These are phyloP conservation scores for Zizania latifolia DNA, from an alignment of 176 grass and related monocot species.

Conservation along the genomic window DNA sequence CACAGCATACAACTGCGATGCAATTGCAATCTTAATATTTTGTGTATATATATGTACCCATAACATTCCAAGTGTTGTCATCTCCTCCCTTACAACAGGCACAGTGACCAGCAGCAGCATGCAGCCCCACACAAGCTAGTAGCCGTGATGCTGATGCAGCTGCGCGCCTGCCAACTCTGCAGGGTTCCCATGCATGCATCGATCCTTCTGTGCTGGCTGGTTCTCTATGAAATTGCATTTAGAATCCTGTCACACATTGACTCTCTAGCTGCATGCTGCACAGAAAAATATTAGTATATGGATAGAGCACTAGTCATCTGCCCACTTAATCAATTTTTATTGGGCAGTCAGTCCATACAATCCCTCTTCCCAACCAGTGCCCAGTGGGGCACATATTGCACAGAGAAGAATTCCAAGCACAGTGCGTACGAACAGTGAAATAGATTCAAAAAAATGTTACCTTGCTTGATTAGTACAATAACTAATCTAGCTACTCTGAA, in stretches of 20 bases:
- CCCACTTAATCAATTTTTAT: background rate
- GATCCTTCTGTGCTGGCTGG: background rate
- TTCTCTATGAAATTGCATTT: background rate
- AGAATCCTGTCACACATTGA: conserved; percentile 5
- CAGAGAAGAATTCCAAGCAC: background rate
- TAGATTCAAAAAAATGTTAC: background rate
- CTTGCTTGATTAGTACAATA: background rate
- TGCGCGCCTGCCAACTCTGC: background rate
- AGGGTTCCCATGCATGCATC: background rate
- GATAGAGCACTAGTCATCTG: background rate
- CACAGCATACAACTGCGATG: background rate
- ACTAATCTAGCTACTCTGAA: background rate
- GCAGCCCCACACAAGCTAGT: background rate
- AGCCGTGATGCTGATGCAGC: background rate
- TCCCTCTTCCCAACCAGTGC: background rate
- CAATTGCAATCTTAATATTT: conserved; percentile 36
- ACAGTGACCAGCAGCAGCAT: background rate
- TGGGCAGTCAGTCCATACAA: background rate
- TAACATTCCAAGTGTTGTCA: conserved; percentile 68
- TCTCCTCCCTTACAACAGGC: conserved; percentile 5
- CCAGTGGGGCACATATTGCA: background rate
- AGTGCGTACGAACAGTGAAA: background rate
- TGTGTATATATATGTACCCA: conserved; percentile 65
- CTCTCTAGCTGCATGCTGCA: background rate
- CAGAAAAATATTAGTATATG: too few species aligned